Evolutionary conservation across 805 yeast species (phyloP), one percentile per base, ranked within the genome.

Genomic region (Candida railenensis): DNA sequence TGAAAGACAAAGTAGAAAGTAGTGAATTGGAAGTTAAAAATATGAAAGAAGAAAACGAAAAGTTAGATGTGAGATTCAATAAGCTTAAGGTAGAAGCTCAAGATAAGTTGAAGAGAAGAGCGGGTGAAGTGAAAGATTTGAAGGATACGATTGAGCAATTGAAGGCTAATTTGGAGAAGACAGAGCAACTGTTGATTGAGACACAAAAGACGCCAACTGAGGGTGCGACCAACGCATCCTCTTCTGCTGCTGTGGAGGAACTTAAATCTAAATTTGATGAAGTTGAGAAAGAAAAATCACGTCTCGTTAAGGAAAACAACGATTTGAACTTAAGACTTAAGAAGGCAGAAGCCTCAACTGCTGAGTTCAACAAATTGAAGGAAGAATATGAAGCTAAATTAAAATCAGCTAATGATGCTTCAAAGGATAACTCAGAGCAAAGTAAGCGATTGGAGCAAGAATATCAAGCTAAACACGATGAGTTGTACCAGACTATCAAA

Each of bases 81-180:
- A 63, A 61, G 43, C 53, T 67, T 44, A 64, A 61, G 44, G 51
- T 51, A 2, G 61, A 65, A 43, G 58, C 62, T 11, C 63, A 59
- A 48, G 63, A 59, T 18, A 64, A 61, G 42, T 50, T 62, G 54
- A 62, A 56, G 45, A 54, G 56, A 40, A 48, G 58, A 28, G 57
- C 56, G 36, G 53, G 42, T 11, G 59, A 58, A 18, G 14, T 40
- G 3, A 34, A 30, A 4, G 52, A 53, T 33, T 45, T 57, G 22
- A 56, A 50, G 28, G 42, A 34, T 4, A 46, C 51, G 21, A 55
- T 53, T 43, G 38, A 46, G 18, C 58, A 50, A 46, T 49, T 53
- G 44, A 57, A 44, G 48, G 47, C 43, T 47, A 51, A 43, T 44
- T 59, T 50, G 50, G 49, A 4, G 43, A 40, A 4, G 49, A 53